Percentiles rank a stretch among this genome's conserved stretches.
Evolutionary conservation across 169 alveolate genomes (phyloP).

Genomic region (Besnoitia besnoiti): DNA sequence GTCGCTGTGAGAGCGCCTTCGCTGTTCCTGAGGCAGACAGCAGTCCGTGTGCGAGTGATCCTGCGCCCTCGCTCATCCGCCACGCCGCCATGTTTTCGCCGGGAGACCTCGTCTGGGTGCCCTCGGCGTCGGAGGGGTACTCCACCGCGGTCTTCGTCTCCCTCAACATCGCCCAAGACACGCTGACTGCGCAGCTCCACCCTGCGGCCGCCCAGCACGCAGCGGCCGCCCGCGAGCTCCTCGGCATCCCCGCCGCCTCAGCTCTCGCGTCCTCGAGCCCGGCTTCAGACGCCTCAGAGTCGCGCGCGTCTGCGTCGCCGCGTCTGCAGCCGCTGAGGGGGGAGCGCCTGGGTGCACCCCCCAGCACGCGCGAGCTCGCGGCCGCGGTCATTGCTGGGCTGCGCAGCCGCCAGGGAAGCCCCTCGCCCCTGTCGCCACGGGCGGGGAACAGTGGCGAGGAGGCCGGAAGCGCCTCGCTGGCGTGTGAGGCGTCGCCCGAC

Average conservation of each 20-base stretch:
- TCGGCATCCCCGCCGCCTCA: neutral
- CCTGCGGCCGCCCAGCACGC: conserved; percentile 18
- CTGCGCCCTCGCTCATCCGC: neutral
- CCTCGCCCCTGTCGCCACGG: too few species aligned
- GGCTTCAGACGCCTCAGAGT: neutral
- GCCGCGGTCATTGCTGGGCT: too few species aligned
- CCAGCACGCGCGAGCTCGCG: too few species aligned
- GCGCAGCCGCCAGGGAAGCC: too few species aligned
- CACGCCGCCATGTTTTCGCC: conserved; percentile 21
- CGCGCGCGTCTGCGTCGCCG: neutral
- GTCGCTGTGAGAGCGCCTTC: neutral
- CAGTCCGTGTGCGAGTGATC: too few species aligned
- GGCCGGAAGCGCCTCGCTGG: too few species aligned
- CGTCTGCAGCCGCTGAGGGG: neutral
- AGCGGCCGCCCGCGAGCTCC: neutral
- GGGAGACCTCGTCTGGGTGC: neutral
- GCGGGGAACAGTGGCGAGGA: too few species aligned
- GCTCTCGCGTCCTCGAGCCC: neutral
- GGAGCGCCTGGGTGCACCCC: too few species aligned
- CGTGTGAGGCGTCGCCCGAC: too few species aligned
- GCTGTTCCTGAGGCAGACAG: neutral
- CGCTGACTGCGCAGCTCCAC: neutral
- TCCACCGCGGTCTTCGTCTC: conserved; percentile 1
- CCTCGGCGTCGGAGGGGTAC: conserved; percentile 22
- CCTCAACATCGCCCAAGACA: conserved; percentile 3